These are phyloP conservation scores for Diaporthe citriasiana DNA, from an alignment of 2,329 filamentous ascomycete genomes.

Conservation along the genomic window DNA sequence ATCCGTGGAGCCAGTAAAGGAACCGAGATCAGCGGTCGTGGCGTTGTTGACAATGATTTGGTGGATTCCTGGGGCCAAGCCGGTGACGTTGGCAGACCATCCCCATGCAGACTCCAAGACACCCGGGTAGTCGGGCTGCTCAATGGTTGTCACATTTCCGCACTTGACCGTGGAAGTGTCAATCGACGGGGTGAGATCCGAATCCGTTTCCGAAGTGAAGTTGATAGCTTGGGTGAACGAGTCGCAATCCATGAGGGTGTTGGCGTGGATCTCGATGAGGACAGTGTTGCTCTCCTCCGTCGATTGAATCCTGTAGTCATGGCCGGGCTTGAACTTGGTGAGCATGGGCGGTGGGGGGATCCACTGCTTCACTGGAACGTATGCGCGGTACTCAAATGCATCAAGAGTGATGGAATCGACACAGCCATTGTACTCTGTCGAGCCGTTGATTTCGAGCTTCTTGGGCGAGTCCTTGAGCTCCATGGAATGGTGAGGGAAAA, in stretches of 20 bases:
- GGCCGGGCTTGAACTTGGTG: conserved; percentile 71
- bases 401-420: conserved; percentile 64
- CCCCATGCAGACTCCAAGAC: conserved; percentile 66
- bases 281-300: conserved; percentile 52
- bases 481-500: conserved; percentile 71
- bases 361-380: conserved; percentile 67
- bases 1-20: conserved; percentile 65
- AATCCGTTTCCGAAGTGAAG: conserved; percentile 66
- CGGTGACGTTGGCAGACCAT: conserved; percentile 51
- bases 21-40: conserved; percentile 55
- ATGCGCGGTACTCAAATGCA: conserved; percentile 70
- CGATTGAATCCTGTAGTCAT: conserved; percentile 71
- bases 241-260: conserved; percentile 70
- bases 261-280: conserved; percentile 68
- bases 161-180: conserved; percentile 35
- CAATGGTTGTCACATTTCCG: conserved; percentile 21
- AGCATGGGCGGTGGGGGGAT: conserved; percentile 67
- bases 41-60: conserved; percentile 68
- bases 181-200: conserved; percentile 34
- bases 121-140: conserved; percentile 58
- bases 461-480: conserved; percentile 60
- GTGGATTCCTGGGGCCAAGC: conserved; percentile 72
- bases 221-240: conserved; percentile 62
- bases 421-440: conserved; percentile 66
- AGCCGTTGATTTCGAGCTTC: conserved; percentile 62